Conservation (phyloP, 192 early-diverging fungal genomes). For the Glomus cerebriforme region DNA sequence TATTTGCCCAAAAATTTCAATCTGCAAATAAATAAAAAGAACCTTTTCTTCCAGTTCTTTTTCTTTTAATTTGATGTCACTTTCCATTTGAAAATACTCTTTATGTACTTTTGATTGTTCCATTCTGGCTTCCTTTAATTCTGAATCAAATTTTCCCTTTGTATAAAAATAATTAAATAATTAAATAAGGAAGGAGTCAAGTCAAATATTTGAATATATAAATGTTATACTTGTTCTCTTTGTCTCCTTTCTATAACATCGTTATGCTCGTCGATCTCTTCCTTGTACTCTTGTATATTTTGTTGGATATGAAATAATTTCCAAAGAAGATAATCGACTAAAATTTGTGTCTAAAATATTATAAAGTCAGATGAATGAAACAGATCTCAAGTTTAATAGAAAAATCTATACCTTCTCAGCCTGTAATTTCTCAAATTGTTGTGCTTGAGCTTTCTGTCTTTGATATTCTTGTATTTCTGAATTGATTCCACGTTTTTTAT, state of each 20-base stretch:
- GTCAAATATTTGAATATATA: neutral
- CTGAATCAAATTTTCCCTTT: slow-evolving; percentile 52
- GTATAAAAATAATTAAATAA: neutral
- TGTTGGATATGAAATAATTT: slow-evolving; percentile 88
- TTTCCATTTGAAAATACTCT: slow-evolving; percentile 71
- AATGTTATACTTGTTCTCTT: slow-evolving; percentile 44
- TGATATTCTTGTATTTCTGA: slow-evolving; percentile 91
- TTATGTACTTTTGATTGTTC: slow-evolving; percentile 74
- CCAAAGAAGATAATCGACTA: slow-evolving; percentile 80
- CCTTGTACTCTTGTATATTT: slow-evolving; percentile 59
- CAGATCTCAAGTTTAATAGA: neutral
- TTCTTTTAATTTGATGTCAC: slow-evolving; percentile 69
- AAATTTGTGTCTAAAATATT: slow-evolving; percentile 55
- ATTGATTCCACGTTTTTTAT: slow-evolving; percentile 85
- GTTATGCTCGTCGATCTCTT: slow-evolving; percentile 60
- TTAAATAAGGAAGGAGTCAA: neutral
- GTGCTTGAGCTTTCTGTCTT: slow-evolving; percentile 91
- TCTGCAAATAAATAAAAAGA: neutral
- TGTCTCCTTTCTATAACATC: slow-evolving; percentile 44
- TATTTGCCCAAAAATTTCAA: neutral
- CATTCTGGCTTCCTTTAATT: slow-evolving; percentile 66
- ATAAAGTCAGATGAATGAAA: neutral
- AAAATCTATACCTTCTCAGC: slow-evolving; percentile 51
- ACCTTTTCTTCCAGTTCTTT: slow-evolving; percentile 70
- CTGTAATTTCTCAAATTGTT: slow-evolving; percentile 70